A percentile compares a stretch with the other conserved stretches of the same genome.
Conservation (phyloP, 495 filamentous ascomycete genomes). For the Clohesyomyces aquaticus region DNA sequence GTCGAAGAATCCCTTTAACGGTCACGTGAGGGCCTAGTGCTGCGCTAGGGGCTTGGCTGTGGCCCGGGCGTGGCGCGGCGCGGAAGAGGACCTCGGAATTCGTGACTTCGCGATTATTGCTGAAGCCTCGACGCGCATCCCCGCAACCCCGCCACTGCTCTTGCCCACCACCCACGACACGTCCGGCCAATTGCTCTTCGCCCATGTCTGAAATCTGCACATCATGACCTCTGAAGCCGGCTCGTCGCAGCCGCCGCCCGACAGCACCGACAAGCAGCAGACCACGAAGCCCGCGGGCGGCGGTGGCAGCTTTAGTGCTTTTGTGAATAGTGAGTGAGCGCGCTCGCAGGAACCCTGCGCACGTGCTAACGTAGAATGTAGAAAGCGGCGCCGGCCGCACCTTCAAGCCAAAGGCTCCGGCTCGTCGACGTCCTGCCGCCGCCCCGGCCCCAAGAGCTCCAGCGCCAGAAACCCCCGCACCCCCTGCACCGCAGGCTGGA, state of each 20-base stretch:
- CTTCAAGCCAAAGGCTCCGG: conserved; percentile 43
- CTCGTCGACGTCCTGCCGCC: conserved; percentile 37
- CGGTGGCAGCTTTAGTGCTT: conserved; percentile 56
- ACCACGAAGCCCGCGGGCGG: conserved; percentile 49
- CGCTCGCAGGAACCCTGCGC: neutral
- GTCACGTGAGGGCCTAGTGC: neutral
- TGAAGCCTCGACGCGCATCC: no score
- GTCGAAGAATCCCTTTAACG: conserved; percentile 3
- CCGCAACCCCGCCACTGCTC: no score
- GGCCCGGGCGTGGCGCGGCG: neutral
- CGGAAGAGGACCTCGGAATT: neutral
- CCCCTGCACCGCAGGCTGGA: neutral
- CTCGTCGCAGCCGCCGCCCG: conserved; percentile 27
- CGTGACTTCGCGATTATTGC: neutral
- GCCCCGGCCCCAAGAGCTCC: conserved; percentile 24
- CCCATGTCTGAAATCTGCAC: neutral
- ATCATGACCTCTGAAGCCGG: conserved; percentile 24
- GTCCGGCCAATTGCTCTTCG: no score
- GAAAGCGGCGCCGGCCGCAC: conserved; percentile 42
- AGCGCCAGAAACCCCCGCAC: neutral
- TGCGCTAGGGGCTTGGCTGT: conserved; percentile 5
- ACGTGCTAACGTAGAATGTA: neutral
- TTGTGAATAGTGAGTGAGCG: conserved; percentile 59
- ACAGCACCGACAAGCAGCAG: conserved; percentile 29
- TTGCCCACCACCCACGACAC: no score